Percentiles rank a stretch among this genome's conserved stretches.
phyloP scores from a whole-genome alignment of 2,329 filamentous ascomycete genomes.

The Alternaria sp. region DNA sequence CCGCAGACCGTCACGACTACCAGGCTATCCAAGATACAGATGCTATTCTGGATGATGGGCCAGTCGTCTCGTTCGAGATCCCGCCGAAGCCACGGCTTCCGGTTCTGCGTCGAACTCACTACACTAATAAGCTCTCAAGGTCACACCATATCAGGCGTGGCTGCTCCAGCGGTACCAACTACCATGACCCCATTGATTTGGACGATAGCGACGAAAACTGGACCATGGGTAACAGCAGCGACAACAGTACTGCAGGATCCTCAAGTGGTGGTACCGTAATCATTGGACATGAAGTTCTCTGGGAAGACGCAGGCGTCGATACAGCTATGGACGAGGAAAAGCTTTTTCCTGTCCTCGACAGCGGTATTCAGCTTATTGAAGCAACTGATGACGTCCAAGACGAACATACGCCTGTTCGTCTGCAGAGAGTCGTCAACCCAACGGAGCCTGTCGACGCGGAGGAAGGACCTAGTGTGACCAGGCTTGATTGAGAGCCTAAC shows the following conservation, averaged over 20 bases:
- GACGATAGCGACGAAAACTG: slow-evolving; percentile 4
- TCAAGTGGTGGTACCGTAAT: neutral
- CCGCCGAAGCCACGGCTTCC: neutral
- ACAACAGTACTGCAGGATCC: neutral
- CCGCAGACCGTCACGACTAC: neutral
- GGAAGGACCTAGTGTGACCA: neutral
- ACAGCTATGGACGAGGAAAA: neutral
- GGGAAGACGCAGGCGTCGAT: neutral
- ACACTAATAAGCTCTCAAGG: neutral
- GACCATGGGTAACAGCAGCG: neutral
- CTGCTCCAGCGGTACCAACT: neutral
- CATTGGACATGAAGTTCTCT: neutral
- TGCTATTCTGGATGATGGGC: neutral
- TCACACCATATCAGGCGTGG: neutral
- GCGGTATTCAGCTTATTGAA: neutral
- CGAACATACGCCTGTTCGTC: neutral
- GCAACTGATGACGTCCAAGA: neutral
- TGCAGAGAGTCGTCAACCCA: neutral
- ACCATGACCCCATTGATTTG: neutral
- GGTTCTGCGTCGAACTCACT: neutral
- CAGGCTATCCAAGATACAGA: neutral
- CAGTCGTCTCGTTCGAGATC: neutral
- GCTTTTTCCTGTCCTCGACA: neutral
- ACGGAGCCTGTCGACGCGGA: neutral
- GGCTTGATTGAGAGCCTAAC: neutral